These are phyloP conservation scores for Pilatotrama ljubarskyi DNA, from an alignment of 768 basidiomycete genomes.

Conservation along the genomic window DNA sequence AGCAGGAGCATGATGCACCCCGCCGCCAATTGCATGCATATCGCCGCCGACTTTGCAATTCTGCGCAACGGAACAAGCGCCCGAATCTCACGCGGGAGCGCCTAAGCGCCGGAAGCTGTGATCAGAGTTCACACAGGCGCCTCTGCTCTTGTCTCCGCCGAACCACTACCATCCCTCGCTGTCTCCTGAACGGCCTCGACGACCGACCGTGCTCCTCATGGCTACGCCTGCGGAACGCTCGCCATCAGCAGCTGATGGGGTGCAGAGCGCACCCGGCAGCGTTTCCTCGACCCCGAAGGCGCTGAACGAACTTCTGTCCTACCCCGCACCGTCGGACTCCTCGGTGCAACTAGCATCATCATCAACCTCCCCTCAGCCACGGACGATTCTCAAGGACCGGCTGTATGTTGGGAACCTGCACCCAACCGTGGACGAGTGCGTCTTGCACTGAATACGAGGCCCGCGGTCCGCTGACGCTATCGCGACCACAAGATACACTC, in stretches of 20 bases:
- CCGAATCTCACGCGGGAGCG: no score
- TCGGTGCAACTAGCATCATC: slow-evolving; percentile 15
- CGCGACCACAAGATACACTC: slow-evolving; percentile 61
- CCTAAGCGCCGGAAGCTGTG: background rate
- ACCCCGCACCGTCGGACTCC: slow-evolving; percentile 24
- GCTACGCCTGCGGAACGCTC: background rate
- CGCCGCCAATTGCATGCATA: no score
- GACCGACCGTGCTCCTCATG: slow-evolving; percentile 4
- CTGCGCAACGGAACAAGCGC: no score
- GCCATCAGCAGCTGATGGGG: background rate
- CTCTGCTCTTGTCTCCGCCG: background rate
- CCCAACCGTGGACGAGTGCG: slow-evolving; percentile 83
- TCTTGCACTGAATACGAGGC: slow-evolving; percentile 25
- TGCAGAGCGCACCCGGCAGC: background rate
- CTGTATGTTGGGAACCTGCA: slow-evolving; percentile 91
- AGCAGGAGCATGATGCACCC: no score
- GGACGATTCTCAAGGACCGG: slow-evolving; percentile 58
- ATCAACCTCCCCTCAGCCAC: slow-evolving; percentile 21
- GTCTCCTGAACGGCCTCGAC: background rate
- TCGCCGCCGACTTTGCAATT: no score
- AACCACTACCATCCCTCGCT: no score
- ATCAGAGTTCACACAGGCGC: background rate
- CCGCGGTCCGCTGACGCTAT: background rate
- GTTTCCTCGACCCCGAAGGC: background rate
- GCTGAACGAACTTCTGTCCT: slow-evolving; percentile 29